Percentiles rank a stretch among this genome's conserved stretches.
Conservation (phyloP, 2,329 filamentous ascomycete species). For the Arthrocladium fulminans region DNA sequence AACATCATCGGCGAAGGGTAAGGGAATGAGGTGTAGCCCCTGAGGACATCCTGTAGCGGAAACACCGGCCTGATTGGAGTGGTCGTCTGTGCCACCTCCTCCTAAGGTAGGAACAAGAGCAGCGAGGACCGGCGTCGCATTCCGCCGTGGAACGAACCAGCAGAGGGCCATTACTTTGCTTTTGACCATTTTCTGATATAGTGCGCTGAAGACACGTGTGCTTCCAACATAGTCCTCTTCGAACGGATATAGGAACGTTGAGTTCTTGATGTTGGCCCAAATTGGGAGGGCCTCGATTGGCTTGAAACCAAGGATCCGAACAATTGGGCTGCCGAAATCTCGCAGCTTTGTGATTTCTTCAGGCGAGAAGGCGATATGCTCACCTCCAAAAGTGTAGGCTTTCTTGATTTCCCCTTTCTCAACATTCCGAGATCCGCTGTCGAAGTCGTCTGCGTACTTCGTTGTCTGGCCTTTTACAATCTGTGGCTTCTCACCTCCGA, state of each 20-base stretch:
- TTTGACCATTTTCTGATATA: constrained; percentile 77
- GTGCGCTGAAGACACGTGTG: constrained; percentile 80
- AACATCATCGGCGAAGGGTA: constrained; percentile 86
- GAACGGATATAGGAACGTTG: constrained; percentile 87
- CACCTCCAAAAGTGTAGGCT: constrained; percentile 91
- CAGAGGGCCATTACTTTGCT: constrained; percentile 74
- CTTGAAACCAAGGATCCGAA: constrained; percentile 93
- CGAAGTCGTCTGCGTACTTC: constrained; percentile 53
- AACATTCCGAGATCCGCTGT: constrained; percentile 63
- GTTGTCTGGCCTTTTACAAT: constrained; percentile 67
- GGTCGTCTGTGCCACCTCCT: constrained; percentile 12
- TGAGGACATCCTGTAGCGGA: constrained; percentile 21
- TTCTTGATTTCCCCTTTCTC: constrained; percentile 77
- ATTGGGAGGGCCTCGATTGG: constrained; percentile 61
- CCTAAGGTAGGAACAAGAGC: constrained; percentile 58
- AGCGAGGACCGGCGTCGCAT: constrained; percentile 68
- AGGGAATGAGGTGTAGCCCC: constrained; percentile 51
- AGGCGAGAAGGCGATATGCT: constrained; percentile 73
- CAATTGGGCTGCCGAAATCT: constrained; percentile 70
- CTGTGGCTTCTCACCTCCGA: constrained; percentile 75
- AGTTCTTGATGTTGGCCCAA: constrained; percentile 79
- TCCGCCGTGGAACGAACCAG: constrained; percentile 79
- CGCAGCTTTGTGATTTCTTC: constrained; percentile 74
- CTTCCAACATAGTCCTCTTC: constrained; percentile 86
- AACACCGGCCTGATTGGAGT: constrained; percentile 16